Conservation (phyloP, 768 basidiomycete genomes). For the Boletus eberwhitei region DNA sequence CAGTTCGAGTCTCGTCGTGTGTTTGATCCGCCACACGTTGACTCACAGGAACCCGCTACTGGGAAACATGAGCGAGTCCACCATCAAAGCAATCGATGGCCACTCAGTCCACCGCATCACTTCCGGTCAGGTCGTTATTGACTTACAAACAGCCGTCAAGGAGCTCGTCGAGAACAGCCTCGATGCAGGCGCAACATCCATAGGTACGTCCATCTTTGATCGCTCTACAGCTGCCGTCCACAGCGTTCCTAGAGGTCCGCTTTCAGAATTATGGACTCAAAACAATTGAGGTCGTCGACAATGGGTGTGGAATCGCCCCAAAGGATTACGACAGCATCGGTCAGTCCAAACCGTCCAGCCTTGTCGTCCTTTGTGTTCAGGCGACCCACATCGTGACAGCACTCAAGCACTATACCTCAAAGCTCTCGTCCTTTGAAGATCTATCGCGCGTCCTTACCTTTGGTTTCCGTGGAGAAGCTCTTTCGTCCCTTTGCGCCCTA, state of each 20-base stretch:
- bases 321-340: conserved; percentile 78
- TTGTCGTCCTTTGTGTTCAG: neutral
- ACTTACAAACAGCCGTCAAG: conserved; percentile 91
- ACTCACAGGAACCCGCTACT: neutral
- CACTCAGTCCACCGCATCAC: conserved; percentile 84
- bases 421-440: conserved; percentile 73
- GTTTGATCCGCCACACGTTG: neutral
- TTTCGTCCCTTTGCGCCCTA: conserved; percentile 89
- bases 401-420: conserved; percentile 92
- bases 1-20: neutral
- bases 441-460: conserved; percentile 74
- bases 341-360: conserved; percentile 31
- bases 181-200: conserved; percentile 84
- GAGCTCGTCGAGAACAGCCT: conserved; percentile 96
- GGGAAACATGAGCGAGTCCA: neutral
- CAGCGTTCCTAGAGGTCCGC: conserved; percentile 62
- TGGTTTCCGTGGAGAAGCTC: conserved; percentile 94
- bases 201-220: conserved; percentile 52
- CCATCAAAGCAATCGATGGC: conserved; percentile 63
- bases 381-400: conserved; percentile 40
- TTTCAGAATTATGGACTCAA: conserved; percentile 87
- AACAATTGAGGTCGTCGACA: conserved; percentile 85
- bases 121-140: conserved; percentile 92
- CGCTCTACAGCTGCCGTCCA: neutral
- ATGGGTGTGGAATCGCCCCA: conserved; percentile 81